Conservation (phyloP, 345 rosid genomes). For the Xanthoceras sorbifolium region DNA sequence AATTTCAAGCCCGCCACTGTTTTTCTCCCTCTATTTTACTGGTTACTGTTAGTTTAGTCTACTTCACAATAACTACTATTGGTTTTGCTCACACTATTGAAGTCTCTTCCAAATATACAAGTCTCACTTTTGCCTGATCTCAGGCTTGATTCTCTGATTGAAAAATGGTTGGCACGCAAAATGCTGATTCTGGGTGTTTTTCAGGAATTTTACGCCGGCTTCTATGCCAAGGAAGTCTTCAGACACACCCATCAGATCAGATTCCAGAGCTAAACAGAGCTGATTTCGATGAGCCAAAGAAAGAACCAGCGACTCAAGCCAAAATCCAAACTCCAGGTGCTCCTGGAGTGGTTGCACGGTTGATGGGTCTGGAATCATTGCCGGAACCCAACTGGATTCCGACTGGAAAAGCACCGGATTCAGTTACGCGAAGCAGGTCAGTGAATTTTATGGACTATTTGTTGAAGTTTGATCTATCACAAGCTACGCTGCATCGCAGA, state of each 20-base stretch:
- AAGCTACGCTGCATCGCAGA: conserved; percentile 48
- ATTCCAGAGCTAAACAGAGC: conserved; percentile 27
- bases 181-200: conserved; percentile 63
- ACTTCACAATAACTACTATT: background rate
- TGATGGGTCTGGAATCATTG: conserved; percentile 80
- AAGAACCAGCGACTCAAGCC: conserved; percentile 16
- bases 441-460: conserved; percentile 89
- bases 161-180: conserved; percentile 37
- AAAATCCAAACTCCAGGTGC: conserved; percentile 17
- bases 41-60: background rate
- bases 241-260: conserved; percentile 65
- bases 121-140: conserved; percentile 13
- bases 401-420: conserved; percentile 38
- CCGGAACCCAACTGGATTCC: conserved; percentile 51
- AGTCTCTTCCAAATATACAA: conserved; percentile 11
- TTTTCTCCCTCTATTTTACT: background rate
- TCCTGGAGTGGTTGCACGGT: conserved; percentile 73
- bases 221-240: conserved; percentile 67
- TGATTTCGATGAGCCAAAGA: conserved; percentile 26
- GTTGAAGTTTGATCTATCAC: conserved; percentile 39
- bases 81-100: background rate
- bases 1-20: conserved; percentile 34
- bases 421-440: conserved; percentile 70
- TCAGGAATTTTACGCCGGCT: conserved; percentile 54
- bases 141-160: background rate